phyloP scores from a whole-genome alignment of 192 early-diverging fungal genomes.

The Jimgerdemannia lactiflua region DNA sequence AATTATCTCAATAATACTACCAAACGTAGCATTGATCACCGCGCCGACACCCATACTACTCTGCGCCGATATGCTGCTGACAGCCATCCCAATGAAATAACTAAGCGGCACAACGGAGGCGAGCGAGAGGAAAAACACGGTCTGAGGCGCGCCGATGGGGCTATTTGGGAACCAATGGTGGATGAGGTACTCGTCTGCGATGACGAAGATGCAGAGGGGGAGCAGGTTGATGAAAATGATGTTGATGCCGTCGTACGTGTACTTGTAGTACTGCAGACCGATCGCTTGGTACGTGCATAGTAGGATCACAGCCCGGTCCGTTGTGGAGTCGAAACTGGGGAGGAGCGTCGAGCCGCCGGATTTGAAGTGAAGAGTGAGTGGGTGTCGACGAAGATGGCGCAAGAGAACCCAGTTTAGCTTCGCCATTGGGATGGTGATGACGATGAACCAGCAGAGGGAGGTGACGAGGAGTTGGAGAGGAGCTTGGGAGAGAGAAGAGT shows the following conservation, averaged over 20 bases:
- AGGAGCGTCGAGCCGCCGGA: slow-evolving; percentile 39
- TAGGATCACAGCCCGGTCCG: slow-evolving; percentile 57
- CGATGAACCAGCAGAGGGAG: slow-evolving; percentile 78
- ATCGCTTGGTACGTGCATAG: slow-evolving; percentile 87
- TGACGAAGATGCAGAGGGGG: slow-evolving; percentile 77
- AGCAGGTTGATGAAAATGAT: slow-evolving; percentile 95
- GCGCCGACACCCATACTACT: slow-evolving; percentile 90
- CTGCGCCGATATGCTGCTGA: slow-evolving; percentile 95
- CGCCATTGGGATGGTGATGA: slow-evolving; percentile 94
- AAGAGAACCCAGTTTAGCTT: slow-evolving; percentile 82
- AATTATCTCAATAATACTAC: slow-evolving; percentile 94
- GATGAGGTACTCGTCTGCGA: slow-evolving; percentile 78
- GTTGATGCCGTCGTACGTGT: slow-evolving; percentile 95
- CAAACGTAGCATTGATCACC: slow-evolving; percentile 98
- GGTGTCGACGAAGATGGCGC: slow-evolving; percentile 74
- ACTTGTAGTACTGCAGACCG: slow-evolving; percentile 96
- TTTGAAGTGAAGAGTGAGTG: slow-evolving; percentile 72
- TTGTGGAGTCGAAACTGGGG: slow-evolving; percentile 11
- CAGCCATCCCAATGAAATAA: slow-evolving; percentile 97
- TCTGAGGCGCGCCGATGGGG: slow-evolving; percentile 52
- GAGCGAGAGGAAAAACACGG: slow-evolving; percentile 71
- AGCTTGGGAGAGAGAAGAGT: slow-evolving; percentile 44
- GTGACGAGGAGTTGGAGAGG: slow-evolving; percentile 80
- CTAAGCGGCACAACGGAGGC: slow-evolving; percentile 86
- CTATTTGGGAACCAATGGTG: slow-evolving; percentile 48